Evolutionary conservation across 2,329 filamentous ascomycete genomes (phyloP), one percentile per base, ranked within the genome.

Genomic region (Fusarium fujikuroi): DNA sequence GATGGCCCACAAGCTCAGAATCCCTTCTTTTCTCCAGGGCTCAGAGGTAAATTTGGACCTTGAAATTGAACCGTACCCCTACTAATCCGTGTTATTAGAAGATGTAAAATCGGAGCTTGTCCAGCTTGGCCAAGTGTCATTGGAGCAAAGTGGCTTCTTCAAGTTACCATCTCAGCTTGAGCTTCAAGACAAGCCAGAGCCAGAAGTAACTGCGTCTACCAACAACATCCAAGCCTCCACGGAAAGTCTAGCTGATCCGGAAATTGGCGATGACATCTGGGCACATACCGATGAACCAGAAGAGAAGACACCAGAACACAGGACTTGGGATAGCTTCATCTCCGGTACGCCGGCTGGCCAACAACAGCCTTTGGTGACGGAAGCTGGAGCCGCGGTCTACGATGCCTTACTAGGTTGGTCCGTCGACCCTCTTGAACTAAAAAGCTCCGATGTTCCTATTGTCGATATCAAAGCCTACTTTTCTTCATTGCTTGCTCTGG

Each of bases 321-420:
- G 87, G 68, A 92, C 91, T 2, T 96, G 93, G 93, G 91, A 94
- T 73, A 83, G 81, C 4, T 95, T 95, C 75, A 79, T 84, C n/a
- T 77, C 83, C 9, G 78, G 83, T 9, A 81, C 83, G 15, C 73
- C 79, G 4, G 67, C 66, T 16, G 56, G 66, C 28, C 79, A 49
- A 82, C 85, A 61, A 44, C 86, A 89, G 3, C 80, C 87, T 4
- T 91, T 93, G 70, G 82, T 95, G 18, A 91, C 90, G 6, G 93
- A 96, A 81, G 89, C 91, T 34, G 92, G 92, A 0, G 84, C 91
- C 3, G 80, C 80, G 15, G 86, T 88, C 4, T 93, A 93, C 68
- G 92, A 95, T 82, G 89, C 91, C 11, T 84, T 90, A 6, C 74
- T 92, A 7, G 76, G 78, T 70, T 80, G 82, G 54, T 72, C 78